These are phyloP conservation scores for Candida ulmi DNA, from an alignment of 805 yeast genomes.

Conservation along the genomic window DNA sequence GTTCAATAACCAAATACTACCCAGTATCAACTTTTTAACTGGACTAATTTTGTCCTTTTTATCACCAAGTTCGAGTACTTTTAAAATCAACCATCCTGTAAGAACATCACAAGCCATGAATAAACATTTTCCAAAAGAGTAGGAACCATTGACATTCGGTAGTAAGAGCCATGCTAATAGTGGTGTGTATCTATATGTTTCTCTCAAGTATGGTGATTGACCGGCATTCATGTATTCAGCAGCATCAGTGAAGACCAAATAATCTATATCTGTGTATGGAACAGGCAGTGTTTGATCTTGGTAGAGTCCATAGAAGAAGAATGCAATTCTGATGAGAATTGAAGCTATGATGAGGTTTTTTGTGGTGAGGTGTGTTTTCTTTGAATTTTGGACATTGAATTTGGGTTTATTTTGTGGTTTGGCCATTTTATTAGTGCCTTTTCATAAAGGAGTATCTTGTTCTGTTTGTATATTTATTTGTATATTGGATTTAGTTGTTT, in stretches of 20 bases:
- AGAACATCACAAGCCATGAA: constrained; percentile 75
- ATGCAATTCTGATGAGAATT: constrained; percentile 44
- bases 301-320: constrained; percentile 74
- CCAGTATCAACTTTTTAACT: constrained; percentile 33
- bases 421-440: too few species aligned
- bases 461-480: too few species aligned
- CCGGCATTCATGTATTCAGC: constrained; percentile 55
- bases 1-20: constrained; percentile 79
- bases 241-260: constrained; percentile 91
- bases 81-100: constrained; percentile 63
- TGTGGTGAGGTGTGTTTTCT: constrained; percentile 1
- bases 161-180: constrained; percentile 74
- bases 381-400: not conserved
- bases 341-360: constrained; percentile 15
- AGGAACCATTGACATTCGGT: constrained; percentile 55
- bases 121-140: constrained; percentile 71
- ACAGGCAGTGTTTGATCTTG: constrained; percentile 79
- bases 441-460: too few species aligned
- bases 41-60: constrained; percentile 20
- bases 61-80: constrained; percentile 28
- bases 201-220: constrained; percentile 72
- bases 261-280: constrained; percentile 91
- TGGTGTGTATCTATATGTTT: constrained; percentile 93
- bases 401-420: not conserved
- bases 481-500: too few species aligned